These are phyloP conservation scores for Acanthamoeba sp. DNA, from an alignment of 208 protist species.

Conservation along the genomic window DNA sequence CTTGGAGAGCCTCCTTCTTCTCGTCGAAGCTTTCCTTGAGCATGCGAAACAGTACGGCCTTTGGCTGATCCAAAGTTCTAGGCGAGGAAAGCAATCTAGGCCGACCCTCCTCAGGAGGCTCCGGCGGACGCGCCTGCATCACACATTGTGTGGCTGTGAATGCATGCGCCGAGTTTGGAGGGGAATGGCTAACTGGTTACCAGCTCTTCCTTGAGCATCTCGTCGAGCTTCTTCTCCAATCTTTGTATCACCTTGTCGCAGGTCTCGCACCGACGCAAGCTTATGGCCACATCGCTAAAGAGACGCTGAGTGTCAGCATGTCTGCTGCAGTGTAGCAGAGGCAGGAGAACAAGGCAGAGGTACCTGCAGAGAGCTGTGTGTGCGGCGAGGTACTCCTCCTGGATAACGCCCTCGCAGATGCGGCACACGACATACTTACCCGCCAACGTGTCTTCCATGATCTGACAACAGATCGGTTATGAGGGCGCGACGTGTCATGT, in stretches of 20 bases:
- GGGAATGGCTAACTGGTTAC: neutral
- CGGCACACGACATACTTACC: slow-evolving; percentile 31
- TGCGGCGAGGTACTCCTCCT: neutral
- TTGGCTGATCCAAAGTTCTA: too few relatives aligned
- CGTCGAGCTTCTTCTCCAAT: too few relatives aligned
- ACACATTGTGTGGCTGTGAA: too few relatives aligned
- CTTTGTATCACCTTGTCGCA: too few relatives aligned
- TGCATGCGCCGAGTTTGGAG: too few relatives aligned
- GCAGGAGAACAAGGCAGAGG: neutral
- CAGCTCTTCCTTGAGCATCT: neutral
- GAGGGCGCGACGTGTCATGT: neutral
- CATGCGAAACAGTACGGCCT: neutral
- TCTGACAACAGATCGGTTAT: neutral
- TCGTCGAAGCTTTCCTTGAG: neutral
- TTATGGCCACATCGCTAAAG: neutral
- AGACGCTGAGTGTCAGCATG: neutral
- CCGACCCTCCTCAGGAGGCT: too few relatives aligned
- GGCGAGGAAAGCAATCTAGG: too few relatives aligned
- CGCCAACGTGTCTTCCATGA: slow-evolving; percentile 11
- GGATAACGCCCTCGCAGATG: slow-evolving; percentile 51
- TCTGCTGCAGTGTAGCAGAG: too few relatives aligned
- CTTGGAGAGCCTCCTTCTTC: neutral
- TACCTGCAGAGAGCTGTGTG: slow-evolving; percentile 10
- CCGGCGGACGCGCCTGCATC: too few relatives aligned
- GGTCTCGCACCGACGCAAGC: too few relatives aligned